Evolutionary conservation across 2,329 filamentous ascomycete species (phyloP).

Genomic region (Aspergillus sp.): DNA sequence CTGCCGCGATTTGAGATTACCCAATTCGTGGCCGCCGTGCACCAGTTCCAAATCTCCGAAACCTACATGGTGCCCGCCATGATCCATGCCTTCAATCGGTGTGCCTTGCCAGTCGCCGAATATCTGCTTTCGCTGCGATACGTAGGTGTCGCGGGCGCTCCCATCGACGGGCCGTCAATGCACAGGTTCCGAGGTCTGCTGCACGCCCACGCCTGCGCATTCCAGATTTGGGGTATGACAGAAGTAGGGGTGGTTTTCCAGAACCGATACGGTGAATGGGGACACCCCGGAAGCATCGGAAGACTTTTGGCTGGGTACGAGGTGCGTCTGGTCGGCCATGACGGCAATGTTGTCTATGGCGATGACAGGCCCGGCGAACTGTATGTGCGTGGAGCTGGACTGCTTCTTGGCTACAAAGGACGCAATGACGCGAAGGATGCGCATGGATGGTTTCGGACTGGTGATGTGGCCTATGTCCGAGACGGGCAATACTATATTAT

Average conservation of each 20-base stretch:
- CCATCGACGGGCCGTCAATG: conserved; percentile 40
- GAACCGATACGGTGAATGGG: conserved; percentile 33
- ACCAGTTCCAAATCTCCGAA: conserved; percentile 44
- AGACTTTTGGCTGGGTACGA: conserved; percentile 38
- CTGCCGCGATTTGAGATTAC: conserved; percentile 42
- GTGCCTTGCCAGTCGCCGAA: conserved; percentile 15
- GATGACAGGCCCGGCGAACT: conserved; percentile 37
- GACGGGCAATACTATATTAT: conserved; percentile 35
- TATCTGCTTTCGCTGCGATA: conserved; percentile 39
- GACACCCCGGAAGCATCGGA: conserved; percentile 46
- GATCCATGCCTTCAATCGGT: conserved; percentile 32
- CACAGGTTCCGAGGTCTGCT: conserved; percentile 39
- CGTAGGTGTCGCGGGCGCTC: conserved; percentile 47
- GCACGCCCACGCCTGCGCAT: conserved; percentile 35
- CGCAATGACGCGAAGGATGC: conserved; percentile 30
- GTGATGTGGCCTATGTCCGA: conserved; percentile 35
- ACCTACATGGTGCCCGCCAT: conserved; percentile 46
- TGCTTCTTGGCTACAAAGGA: conserved; percentile 35
- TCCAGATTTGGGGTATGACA: conserved; percentile 53
- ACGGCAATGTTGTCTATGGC: conserved; percentile 23
- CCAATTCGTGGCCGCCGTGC: conserved; percentile 36
- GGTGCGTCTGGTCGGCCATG: conserved; percentile 29
- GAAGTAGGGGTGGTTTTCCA: conserved; percentile 46
- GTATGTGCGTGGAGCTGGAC: conserved; percentile 33
- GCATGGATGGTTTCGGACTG: conserved; percentile 41